Evolutionary conservation across 2,329 filamentous ascomycete species (phyloP), one percentile per base, ranked within the genome.

Genomic region (Hyphodiscus sp.): DNA sequence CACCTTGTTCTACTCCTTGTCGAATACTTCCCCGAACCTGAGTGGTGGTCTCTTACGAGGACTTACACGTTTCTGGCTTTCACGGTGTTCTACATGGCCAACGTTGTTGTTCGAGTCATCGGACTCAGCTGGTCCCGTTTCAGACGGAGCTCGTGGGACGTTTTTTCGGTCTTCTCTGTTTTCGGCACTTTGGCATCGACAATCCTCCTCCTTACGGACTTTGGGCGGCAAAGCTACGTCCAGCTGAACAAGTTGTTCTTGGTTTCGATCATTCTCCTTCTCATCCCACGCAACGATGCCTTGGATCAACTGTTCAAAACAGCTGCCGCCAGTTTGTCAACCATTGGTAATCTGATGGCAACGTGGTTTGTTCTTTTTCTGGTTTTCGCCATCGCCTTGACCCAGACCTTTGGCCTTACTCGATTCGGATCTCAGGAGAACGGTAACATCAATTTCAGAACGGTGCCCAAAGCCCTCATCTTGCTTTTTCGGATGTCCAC

Each of bases 221-320:
- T 78, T 45, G 72, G 74, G 43, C 73, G 75, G 49, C 77, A 81
- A 50, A 75, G 78, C 1, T 90, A 92, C 62, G 77, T 85, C 33
- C 88, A 91, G 71, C 73, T 96, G 30, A 91, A 97, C 75, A 99
- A 99, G 71, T 81, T 95, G 56, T 96, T 95, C 69, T 78, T 99
- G 30, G 94, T 97, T 19, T 86, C 89, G 9, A 87, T 97, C 51
- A 85, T 94, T 2, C 78, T 97, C 9, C 76, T 99, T 49, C 80
- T 99, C 33, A 99, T 99, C 57, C 94, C 94, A 1, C 83, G 95
- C 49, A 99, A 99, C 68, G 95, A 99, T 64, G 91, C 95, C 48
- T 80, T 99, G 20, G 95, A 99, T 68, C 94, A 99, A 69, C 82
- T 99, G 0, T 99, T 99, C 82, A 99, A 99, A 71, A 99, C 95